These are phyloP conservation scores for Candida michaelii DNA, from an alignment of 805 yeast genomes.

Conservation along the genomic window DNA sequence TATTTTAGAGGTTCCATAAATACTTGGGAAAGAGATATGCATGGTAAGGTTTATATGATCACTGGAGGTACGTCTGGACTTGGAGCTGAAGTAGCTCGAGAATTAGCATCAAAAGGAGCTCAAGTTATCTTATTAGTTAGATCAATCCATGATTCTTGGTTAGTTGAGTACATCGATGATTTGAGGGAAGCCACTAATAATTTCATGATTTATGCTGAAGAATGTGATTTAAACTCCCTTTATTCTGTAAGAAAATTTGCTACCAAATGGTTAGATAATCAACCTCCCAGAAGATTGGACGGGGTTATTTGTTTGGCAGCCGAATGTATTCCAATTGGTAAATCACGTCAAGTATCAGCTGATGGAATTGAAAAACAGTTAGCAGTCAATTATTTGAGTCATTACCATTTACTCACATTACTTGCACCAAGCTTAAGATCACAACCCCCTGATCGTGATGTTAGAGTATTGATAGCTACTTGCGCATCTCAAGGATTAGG, in stretches of 20 bases:
- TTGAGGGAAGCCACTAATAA: constrained; percentile 69
- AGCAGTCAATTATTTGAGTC: constrained; percentile 79
- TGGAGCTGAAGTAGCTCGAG: constrained; percentile 74
- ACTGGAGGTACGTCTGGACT: constrained; percentile 96
- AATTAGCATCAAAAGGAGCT: constrained; percentile 81
- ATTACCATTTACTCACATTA: constrained; percentile 76
- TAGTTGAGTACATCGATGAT: constrained; percentile 75
- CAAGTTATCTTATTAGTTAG: constrained; percentile 76
- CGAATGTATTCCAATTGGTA: constrained; percentile 70
- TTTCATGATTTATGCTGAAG: constrained; percentile 83
- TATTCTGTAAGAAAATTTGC: constrained; percentile 84
- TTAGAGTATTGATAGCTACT: constrained; percentile 73
- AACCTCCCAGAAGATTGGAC: constrained; percentile 88
- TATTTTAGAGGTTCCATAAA: constrained; percentile 79
- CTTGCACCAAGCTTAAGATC: constrained; percentile 80
- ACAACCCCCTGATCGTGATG: constrained; percentile 95
- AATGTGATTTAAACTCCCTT: constrained; percentile 75
- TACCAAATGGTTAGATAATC: constrained; percentile 88
- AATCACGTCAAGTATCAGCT: constrained; percentile 58
- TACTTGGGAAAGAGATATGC: constrained; percentile 90
- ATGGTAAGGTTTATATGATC: constrained; percentile 79
- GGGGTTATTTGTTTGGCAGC: constrained; percentile 89
- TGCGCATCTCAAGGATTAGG: constrained; percentile 81
- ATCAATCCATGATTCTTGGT: constrained; percentile 65
- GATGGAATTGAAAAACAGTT: constrained; percentile 90